Evolutionary conservation across 345 rosid genomes (phyloP), one percentile per base, ranked within the genome.

Genomic region (Combretum micranthum): DNA sequence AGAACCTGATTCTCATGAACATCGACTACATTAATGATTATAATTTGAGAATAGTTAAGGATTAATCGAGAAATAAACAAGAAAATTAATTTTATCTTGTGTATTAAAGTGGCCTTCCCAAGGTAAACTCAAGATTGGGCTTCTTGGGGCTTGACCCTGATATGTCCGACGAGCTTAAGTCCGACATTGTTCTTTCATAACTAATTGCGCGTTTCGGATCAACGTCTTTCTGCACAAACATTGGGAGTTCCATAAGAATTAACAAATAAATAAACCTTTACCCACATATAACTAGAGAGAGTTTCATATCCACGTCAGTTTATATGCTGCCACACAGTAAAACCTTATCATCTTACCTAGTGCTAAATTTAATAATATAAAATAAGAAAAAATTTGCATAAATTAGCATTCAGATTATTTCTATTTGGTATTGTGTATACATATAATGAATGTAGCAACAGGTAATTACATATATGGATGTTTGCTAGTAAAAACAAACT

Each of bases 121-220:
- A 72, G 19, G 97, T 87, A 69, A 94, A 90, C 59, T 90, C 96
- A 69, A 94, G 80, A 76, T 87, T 90, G 46, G 95, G 99, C 69
- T 71, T 94, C 83, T 75, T 79, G 70, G 90, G 88, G 77, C 88
- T 85, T 71, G 87, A 63, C 70, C 83, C 90, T 43, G 92, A 76
- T 47, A 69, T 71, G 47, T 74, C 80, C 52, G 96, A 76, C 62
- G 97, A 87, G 69, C 90, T 94, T 61, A 68, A 78, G 52, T 93
- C 96, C 76, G 92, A 87, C 39, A 32, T 1, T 65, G 80, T 75
- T 73, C 87, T 85, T 68, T 89, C 99, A 53, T 83, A 77, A 71
- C 86, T 32, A 32, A 32, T 93, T 57, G 77, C 68, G 63, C 84
- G 58, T 70, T 82, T 85, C 66, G 84, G 85, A 72, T 85, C 86